A percentile compares a stretch with the other conserved stretches of the same genome.
These are phyloP conservation scores for Hypomontagnella submonticulosa DNA, from an alignment of 495 filamentous ascomycete genomes.

Conservation along the genomic window DNA sequence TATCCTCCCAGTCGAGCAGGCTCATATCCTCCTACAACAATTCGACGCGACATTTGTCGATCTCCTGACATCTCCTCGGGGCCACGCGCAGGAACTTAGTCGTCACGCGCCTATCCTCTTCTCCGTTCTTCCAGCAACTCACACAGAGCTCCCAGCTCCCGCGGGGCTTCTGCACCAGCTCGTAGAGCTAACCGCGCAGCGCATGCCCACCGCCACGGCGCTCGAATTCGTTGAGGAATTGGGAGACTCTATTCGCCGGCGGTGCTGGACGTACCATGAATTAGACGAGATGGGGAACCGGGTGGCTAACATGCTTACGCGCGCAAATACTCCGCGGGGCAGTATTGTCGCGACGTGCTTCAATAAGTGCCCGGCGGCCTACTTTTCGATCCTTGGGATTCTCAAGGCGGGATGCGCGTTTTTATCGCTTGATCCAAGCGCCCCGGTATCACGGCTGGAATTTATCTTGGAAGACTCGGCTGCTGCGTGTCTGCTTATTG, in stretches of 20 bases:
- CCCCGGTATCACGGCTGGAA: slow-evolving; percentile 68
- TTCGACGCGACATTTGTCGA: slow-evolving; percentile 65
- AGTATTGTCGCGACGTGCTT: slow-evolving; percentile 80
- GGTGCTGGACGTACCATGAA: slow-evolving; percentile 70
- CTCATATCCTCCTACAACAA: slow-evolving; percentile 67
- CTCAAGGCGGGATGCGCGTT: slow-evolving; percentile 86
- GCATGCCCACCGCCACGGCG: slow-evolving; percentile 60
- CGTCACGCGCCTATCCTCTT: slow-evolving; percentile 51
- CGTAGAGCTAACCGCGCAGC: slow-evolving; percentile 61
- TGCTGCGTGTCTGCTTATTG: slow-evolving; percentile 63
- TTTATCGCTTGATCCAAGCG: slow-evolving; percentile 75
- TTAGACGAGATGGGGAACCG: slow-evolving; percentile 69
- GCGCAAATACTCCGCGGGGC: slow-evolving; percentile 51
- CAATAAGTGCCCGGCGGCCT: slow-evolving; percentile 81
- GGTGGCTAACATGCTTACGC: slow-evolving; percentile 65
- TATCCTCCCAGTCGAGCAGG: slow-evolving; percentile 71
- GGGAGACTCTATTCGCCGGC: slow-evolving; percentile 45
- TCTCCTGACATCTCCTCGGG: slow-evolving; percentile 54
- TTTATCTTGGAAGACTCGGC: slow-evolving; percentile 74
- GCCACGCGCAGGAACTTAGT: slow-evolving; percentile 36
- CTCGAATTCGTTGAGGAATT: slow-evolving; percentile 68
- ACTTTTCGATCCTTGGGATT: slow-evolving; percentile 81
- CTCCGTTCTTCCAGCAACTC: slow-evolving; percentile 65
- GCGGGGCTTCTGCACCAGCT: slow-evolving; percentile 70
- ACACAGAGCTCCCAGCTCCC: slow-evolving; percentile 53